Evolutionary conservation across 2,329 filamentous ascomycete species (phyloP).

Genomic region (Amauroascus niger): DNA sequence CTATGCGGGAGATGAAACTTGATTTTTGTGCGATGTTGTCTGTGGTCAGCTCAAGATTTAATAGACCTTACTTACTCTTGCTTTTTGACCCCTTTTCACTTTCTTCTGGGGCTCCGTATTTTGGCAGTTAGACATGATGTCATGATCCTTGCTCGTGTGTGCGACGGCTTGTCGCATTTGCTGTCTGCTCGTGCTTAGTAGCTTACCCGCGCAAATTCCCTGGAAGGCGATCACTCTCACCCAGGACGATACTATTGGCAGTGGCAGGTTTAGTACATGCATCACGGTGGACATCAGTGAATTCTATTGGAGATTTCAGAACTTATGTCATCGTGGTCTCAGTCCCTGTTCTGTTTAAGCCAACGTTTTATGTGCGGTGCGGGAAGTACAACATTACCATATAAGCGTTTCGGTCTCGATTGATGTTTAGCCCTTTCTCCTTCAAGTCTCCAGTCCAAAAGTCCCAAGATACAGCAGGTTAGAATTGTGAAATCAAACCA

Average conservation of each 20-base stretch:
- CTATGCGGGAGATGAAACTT: neutral
- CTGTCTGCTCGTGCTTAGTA: neutral
- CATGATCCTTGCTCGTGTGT: slow-evolving; percentile 3
- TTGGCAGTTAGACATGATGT: neutral
- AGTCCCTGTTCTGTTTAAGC: neutral
- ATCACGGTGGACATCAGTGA: neutral
- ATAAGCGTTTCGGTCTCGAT: neutral
- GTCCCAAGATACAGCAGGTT: neutral
- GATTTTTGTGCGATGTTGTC: neutral
- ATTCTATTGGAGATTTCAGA: neutral
- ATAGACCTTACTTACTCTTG: neutral
- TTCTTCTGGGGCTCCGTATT: neutral
- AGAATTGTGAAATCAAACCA: neutral
- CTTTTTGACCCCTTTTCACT: neutral
- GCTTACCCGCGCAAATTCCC: neutral
- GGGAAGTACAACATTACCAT: neutral
- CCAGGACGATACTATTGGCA: neutral
- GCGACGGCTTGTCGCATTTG: neutral
- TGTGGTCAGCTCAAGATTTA: neutral
- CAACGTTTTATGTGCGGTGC: neutral
- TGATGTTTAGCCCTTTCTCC: neutral
- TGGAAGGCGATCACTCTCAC: neutral
- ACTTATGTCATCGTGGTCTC: slow-evolving; percentile 7
- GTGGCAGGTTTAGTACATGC: neutral
- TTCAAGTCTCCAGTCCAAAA: neutral